Percentiles rank a stretch among this genome's conserved stretches.
These are phyloP conservation scores for Excoecaria agallocha DNA, from an alignment of 345 rosid species.

Conservation along the genomic window DNA sequence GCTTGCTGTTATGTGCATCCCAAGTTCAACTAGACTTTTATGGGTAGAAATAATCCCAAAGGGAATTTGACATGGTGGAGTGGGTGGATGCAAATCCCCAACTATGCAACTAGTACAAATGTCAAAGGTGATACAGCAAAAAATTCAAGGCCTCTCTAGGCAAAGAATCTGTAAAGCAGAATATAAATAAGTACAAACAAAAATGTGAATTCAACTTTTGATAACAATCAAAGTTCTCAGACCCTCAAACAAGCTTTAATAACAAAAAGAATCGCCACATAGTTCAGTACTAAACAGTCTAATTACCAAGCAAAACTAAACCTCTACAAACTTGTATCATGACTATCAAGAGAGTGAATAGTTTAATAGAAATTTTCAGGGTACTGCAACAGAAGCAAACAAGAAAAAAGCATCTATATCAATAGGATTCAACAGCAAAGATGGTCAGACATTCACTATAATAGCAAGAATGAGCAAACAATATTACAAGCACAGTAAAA, in stretches of 20 bases:
- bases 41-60: not conserved
- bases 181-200: not conserved
- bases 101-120: not conserved
- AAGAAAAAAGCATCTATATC: not conserved
- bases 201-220: not conserved
- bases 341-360: not conserved
- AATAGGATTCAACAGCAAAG: not conserved
- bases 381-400: not conserved
- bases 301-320: not conserved
- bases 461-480: slow-evolving; percentile 10
- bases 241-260: not conserved
- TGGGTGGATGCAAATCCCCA: not conserved
- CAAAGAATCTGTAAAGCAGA: not conserved
- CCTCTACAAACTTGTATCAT: not conserved
- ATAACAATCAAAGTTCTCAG: not conserved
- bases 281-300: not conserved
- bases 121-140: not conserved
- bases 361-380: not conserved
- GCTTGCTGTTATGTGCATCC: no score
- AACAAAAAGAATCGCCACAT: not conserved
- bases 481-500: slow-evolving; percentile 10
- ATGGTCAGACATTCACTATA: not conserved
- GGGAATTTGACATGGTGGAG: no score
- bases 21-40: not conserved
- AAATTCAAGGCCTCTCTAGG: not conserved